Conservation (phyloP, 495 filamentous ascomycete species). For the Amniculicola lignicola region DNA sequence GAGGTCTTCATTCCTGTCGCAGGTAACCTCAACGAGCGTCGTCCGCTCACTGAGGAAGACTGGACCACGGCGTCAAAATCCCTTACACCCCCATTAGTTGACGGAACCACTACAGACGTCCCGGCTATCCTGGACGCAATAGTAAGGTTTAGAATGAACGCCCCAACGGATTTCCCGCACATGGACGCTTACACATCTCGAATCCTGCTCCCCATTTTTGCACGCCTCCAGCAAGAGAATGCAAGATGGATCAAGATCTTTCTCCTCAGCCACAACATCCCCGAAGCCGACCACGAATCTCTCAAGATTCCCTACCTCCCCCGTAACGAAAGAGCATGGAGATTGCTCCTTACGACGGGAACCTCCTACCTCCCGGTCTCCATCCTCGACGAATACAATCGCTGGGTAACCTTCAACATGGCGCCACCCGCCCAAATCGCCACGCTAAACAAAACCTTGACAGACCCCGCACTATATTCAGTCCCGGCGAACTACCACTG, state of each 20-base stretch:
- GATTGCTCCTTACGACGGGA: background rate
- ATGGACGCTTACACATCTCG: slow-evolving; percentile 5
- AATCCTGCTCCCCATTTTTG: slow-evolving; percentile 26
- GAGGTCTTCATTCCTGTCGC: slow-evolving; percentile 39
- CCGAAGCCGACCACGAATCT: background rate
- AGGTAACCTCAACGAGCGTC: slow-evolving; percentile 40
- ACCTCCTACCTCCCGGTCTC: background rate
- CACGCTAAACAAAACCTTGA: slow-evolving; percentile 7
- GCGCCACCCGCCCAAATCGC: background rate
- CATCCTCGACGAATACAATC: slow-evolving; percentile 7
- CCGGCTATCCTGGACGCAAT: slow-evolving; percentile 3
- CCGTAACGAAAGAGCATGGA: background rate
- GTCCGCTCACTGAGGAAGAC: slow-evolving; percentile 22
- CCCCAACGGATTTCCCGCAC: background rate
- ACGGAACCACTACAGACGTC: background rate
- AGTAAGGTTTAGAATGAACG: background rate
- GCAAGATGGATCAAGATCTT: slow-evolving; percentile 11
- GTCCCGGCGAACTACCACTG: no score
- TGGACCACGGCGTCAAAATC: slow-evolving; percentile 37
- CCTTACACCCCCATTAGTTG: slow-evolving; percentile 23
- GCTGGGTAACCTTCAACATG: slow-evolving; percentile 9
- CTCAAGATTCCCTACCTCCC: slow-evolving; percentile 12
- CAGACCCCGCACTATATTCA: no score
- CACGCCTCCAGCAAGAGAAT: background rate
- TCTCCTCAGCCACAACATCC: slow-evolving; percentile 1